These are phyloP conservation scores for Aspergillus pseudoviridinutans DNA, from an alignment of 2,329 filamentous ascomycete genomes.

Conservation along the genomic window DNA sequence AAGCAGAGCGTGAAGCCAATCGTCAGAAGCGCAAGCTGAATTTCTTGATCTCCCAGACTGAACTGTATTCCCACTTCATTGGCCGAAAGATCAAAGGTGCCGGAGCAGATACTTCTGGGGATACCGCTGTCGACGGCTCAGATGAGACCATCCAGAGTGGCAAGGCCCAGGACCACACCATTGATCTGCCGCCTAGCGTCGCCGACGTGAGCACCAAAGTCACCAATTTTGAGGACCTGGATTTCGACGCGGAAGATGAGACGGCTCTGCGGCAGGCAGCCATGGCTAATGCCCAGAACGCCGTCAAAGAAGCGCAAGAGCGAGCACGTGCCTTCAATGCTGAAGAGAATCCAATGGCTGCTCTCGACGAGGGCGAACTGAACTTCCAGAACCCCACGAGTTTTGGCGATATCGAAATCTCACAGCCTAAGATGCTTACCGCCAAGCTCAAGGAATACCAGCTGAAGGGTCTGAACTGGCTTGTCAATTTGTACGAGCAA, in stretches of 20 bases:
- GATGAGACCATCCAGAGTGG: slow-evolving; percentile 39
- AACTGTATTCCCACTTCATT: slow-evolving; percentile 98
- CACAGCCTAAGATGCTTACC: slow-evolving; percentile 89
- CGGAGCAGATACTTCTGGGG: slow-evolving; percentile 89
- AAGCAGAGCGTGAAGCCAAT: slow-evolving; percentile 95
- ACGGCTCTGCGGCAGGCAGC: slow-evolving; percentile 74
- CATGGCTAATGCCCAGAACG: slow-evolving; percentile 92
- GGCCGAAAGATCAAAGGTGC: slow-evolving; percentile 99
- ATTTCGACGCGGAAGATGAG: slow-evolving; percentile 95
- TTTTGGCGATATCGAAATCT: slow-evolving; percentile 87
- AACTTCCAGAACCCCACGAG: slow-evolving; percentile 99
- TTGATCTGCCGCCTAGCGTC: slow-evolving; percentile 47
- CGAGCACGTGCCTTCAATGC: slow-evolving; percentile 92
- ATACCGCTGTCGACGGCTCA: slow-evolving; percentile 62
- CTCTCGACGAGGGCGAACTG: slow-evolving; percentile 93
- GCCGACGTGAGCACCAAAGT: slow-evolving; percentile 63
- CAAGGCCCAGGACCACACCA: slow-evolving; percentile 36
- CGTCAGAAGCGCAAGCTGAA: slow-evolving; percentile 98
- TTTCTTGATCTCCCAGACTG: slow-evolving; percentile 97
- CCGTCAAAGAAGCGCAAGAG: slow-evolving; percentile 88
- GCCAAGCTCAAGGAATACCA: slow-evolving; percentile 98
- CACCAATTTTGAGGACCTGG: slow-evolving; percentile 88
- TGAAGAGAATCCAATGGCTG: slow-evolving; percentile 58
- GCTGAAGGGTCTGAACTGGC: slow-evolving; percentile 97
- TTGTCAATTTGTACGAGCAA: slow-evolving; percentile 98